These are phyloP conservation scores for Escovopsis sp. DNA, from an alignment of 2,329 filamentous ascomycete species.

Conservation along the genomic window DNA sequence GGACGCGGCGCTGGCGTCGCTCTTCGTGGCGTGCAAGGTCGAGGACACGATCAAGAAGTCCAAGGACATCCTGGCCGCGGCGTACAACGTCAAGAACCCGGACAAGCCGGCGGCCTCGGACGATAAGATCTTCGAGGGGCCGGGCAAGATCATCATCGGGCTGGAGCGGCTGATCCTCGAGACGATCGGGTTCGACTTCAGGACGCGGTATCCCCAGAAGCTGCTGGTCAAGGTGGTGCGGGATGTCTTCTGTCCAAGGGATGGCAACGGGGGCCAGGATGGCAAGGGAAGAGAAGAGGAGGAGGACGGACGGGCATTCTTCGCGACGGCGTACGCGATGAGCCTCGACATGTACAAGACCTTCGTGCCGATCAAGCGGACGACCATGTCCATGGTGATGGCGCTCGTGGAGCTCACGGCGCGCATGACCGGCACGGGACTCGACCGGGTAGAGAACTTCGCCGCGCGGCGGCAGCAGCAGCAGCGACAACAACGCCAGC, in stretches of 20 bases:
- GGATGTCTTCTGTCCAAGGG: slow-evolving; percentile 30
- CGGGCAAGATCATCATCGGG: slow-evolving; percentile 69
- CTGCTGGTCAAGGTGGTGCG: slow-evolving; percentile 66
- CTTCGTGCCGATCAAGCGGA: slow-evolving; percentile 81
- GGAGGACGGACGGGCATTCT: slow-evolving; percentile 36
- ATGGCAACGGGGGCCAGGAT: too few species aligned
- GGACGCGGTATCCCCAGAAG: slow-evolving; percentile 75
- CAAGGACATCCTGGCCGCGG: slow-evolving; percentile 76
- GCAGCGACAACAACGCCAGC: too few species aligned
- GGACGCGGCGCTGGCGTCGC: slow-evolving; percentile 73
- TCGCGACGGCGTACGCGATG: slow-evolving; percentile 61
- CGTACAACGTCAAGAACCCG: slow-evolving; percentile 65
- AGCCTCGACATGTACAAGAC: slow-evolving; percentile 86
- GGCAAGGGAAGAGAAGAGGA: too few species aligned
- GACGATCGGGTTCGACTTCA: slow-evolving; percentile 84
- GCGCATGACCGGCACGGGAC: slow-evolving; percentile 43
- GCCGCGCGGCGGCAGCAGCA: slow-evolving; percentile 31
- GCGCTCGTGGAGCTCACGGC: slow-evolving; percentile 69
- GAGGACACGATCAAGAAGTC: slow-evolving; percentile 98
- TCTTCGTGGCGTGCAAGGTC: slow-evolving; percentile 92
- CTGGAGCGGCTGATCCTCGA: slow-evolving; percentile 89
- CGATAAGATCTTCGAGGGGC: slow-evolving; percentile 71
- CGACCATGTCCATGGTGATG: slow-evolving; percentile 69
- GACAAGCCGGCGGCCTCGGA: slow-evolving; percentile 60
- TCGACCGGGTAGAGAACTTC: slow-evolving; percentile 35